Conservation (phyloP, 495 filamentous ascomycete genomes). For the Podospora comata region DNA sequence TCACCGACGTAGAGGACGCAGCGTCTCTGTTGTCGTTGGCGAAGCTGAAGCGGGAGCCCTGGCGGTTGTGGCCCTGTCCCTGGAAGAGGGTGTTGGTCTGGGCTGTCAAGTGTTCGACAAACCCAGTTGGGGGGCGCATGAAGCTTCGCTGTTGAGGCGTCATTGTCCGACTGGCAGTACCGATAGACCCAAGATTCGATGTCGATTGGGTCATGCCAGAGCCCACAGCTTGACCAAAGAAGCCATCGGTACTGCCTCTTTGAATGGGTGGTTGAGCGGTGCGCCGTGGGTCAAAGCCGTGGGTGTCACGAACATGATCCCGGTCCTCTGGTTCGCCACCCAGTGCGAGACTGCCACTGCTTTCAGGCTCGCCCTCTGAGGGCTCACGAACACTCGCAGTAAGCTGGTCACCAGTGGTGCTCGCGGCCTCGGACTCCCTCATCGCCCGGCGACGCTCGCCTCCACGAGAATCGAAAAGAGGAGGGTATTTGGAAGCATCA, state of each 20-base stretch:
- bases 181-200: conserved; percentile 51
- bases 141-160: conserved; percentile 83
- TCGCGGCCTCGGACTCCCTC: conserved; percentile 63
- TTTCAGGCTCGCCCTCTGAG: conserved; percentile 59
- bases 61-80: conserved; percentile 74
- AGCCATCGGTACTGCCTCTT: conserved; percentile 51
- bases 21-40: conserved; percentile 63
- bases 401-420: conserved; percentile 56
- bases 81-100: conserved; percentile 59
- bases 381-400: conserved; percentile 36
- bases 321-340: conserved; percentile 87
- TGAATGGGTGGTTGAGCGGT: conserved; percentile 74
- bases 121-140: conserved; percentile 54
- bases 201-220: conserved; percentile 51
- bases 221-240: conserved; percentile 52
- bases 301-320: conserved; percentile 50
- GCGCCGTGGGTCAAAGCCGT: conserved; percentile 49
- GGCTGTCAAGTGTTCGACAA: conserved; percentile 51
- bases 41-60: conserved; percentile 86
- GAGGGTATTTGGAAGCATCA: conserved; percentile 51
- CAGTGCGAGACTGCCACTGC: conserved; percentile 77
- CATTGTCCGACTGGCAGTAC: conserved; percentile 57
- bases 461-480: conserved; percentile 75
- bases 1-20: conserved; percentile 63
- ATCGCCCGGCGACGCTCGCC: conserved; percentile 71